Base-by-base conservation (phyloP, 148 eudicot genomes). In the Limonium bicolor region DNA sequence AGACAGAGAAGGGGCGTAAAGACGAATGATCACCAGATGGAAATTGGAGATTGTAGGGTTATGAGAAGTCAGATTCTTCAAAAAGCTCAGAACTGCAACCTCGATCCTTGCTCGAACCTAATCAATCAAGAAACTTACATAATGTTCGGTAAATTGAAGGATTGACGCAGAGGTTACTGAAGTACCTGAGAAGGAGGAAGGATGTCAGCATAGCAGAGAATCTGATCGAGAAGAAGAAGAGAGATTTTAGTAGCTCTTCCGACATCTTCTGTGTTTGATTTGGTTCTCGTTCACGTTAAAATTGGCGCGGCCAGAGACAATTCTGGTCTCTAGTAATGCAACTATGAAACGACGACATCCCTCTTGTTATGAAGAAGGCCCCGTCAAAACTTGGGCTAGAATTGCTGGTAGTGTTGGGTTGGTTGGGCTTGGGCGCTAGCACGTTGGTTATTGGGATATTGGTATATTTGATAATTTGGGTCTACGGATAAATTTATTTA, bases 91-190 rank as follows among this genome's bases (percentile, higher is more conserved):
- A 8, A 85, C 80, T 11, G 99, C 85, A 0, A 90, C 85, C 69
- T 90, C 95, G 16, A 90, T 85, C 57, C 99, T 58, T 19, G 85
- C 82, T 51, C 95, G 73, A 27, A 84, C 97, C 95, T 82, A 61
- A 41, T 51, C 26, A 28, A 3, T 1, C 12, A 7, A 23, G 2
- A n/a, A 1, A 1, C 1, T 26, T 1, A 1, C 27, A 16, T 20
- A 41, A 29, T 30, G 14, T 22, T 35, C 1, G 14, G 41, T 24
- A 20, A 27, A 25, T 27, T 30, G 6, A 40, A 10, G 5, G 28
- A 47, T 6, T 35, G 25, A 19, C 4, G 18, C 36, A 41, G 19
- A 29, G 9, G 8, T 14, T 13, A 4, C 47, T 52, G 13, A 21
- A 3, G 8, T 39, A 71, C 96, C 76, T 83, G 70, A 35, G 60